Evolutionary conservation across 1,284 basidiomycete genomes (phyloP).

Genomic region (Sutorius eximius): DNA sequence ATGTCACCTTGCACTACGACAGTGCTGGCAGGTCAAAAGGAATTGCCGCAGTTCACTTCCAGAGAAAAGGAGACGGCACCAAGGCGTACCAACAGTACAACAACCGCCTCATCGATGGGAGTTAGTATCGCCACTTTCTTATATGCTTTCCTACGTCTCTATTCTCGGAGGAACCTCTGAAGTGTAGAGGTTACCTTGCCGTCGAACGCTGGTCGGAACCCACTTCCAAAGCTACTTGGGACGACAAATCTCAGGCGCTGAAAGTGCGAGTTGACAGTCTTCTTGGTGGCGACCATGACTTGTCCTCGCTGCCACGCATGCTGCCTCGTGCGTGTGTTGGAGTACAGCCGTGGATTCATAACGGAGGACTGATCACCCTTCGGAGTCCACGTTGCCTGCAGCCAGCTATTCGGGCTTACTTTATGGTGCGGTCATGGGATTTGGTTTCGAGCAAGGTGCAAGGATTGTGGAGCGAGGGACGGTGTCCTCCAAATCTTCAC

Average conservation of each 20-base stretch:
- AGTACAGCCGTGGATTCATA: constrained; percentile 26
- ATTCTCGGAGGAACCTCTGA: constrained; percentile 21
- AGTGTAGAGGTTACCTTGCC: constrained; percentile 21
- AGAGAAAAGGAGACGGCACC: constrained; percentile 84
- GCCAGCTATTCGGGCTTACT: constrained; percentile 23
- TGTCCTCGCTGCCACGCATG: constrained; percentile 31
- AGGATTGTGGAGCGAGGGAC: constrained; percentile 32
- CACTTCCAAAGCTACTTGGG: constrained; percentile 24
- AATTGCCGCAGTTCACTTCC: constrained; percentile 85
- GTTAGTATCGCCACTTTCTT: constrained; percentile 81
- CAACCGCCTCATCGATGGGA: constrained; percentile 99
- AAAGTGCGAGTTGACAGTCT: constrained; percentile 35
- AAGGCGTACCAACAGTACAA: constrained; percentile 95
- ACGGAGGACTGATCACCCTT: constrained; percentile 35
- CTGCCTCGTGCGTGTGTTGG: constrained; percentile 20
- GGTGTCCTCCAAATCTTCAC: constrained; percentile 33
- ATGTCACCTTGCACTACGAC: constrained; percentile 87
- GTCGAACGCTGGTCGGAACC: constrained; percentile 27
- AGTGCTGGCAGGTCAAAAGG: constrained; percentile 87
- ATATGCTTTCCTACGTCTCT: constrained; percentile 37
- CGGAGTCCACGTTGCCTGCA: constrained; percentile 25
- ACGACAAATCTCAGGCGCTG: constrained; percentile 31
- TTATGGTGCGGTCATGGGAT: constrained; percentile 36
- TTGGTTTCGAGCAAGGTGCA: constrained; percentile 36
- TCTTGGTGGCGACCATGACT: constrained; percentile 33